phyloP scores from a whole-genome alignment of 257 asterid species.

The Leonotis leonurus region DNA sequence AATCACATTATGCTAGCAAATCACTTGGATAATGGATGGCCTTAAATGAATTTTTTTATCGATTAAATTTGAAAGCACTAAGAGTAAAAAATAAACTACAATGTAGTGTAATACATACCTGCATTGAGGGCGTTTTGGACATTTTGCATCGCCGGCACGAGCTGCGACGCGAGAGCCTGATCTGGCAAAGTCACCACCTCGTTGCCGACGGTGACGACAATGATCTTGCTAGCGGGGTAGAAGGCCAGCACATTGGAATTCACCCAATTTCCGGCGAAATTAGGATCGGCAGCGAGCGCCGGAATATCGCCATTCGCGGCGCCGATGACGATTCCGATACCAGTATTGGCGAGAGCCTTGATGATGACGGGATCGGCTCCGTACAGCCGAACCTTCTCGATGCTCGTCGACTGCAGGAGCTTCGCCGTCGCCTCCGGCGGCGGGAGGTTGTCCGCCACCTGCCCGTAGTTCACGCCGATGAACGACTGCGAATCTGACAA shows the following conservation, averaged over 20 bases:
- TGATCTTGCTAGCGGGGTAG: slow-evolving; percentile 76
- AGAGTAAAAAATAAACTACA: no score
- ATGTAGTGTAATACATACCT: slow-evolving; percentile 17
- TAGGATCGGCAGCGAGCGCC: slow-evolving; percentile 82
- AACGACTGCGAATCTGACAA: slow-evolving; percentile 59
- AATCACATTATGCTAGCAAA: neutral
- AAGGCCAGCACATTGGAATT: slow-evolving; percentile 54
- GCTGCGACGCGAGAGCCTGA: slow-evolving; percentile 54
- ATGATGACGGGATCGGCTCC: slow-evolving; percentile 84
- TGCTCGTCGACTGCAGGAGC: slow-evolving; percentile 64
- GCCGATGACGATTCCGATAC: slow-evolving; percentile 82
- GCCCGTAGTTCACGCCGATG: slow-evolving; percentile 83
- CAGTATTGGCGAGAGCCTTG: slow-evolving; percentile 70
- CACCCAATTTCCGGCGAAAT: slow-evolving; percentile 84
- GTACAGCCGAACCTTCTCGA: slow-evolving; percentile 83
- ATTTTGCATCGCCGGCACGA: slow-evolving; percentile 90
- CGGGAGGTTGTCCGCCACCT: slow-evolving; percentile 87
- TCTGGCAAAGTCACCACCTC: slow-evolving; percentile 71
- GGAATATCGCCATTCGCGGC: slow-evolving; percentile 91
- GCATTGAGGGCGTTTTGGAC: slow-evolving; percentile 96
- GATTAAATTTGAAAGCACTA: neutral
- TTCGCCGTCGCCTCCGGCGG: slow-evolving; percentile 78
- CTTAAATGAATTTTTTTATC: neutral
- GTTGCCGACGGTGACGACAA: slow-evolving; percentile 74
- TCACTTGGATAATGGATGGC: neutral